phyloP scores from a whole-genome alignment of 2,329 filamentous ascomycete species.

The Aspergillus versicolor region DNA sequence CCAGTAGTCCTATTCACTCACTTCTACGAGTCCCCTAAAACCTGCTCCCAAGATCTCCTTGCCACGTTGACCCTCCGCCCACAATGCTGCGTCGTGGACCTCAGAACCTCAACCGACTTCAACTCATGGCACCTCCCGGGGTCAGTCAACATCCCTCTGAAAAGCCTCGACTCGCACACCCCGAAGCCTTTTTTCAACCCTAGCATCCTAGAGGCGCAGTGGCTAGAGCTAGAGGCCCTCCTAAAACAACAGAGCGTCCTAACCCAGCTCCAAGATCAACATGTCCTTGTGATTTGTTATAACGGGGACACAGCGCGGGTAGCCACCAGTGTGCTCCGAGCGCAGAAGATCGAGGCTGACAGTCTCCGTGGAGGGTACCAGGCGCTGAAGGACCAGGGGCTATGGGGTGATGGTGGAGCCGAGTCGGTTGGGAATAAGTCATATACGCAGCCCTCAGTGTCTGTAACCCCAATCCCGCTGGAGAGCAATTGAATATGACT shows the following conservation, averaged over 20 bases:
- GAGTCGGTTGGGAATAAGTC: slow-evolving; percentile 2
- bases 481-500: slow-evolving; percentile 1
- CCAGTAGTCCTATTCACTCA: slow-evolving; percentile 41
- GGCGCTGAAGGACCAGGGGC: slow-evolving; percentile 27
- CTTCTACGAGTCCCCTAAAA: slow-evolving; percentile 33
- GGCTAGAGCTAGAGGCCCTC: slow-evolving; percentile 47
- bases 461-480: slow-evolving; percentile 5
- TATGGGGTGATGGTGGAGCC: slow-evolving; percentile 22
- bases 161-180: slow-evolving; percentile 30
- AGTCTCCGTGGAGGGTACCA: slow-evolving; percentile 47
- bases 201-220: slow-evolving; percentile 45
- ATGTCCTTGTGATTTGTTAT: slow-evolving; percentile 53
- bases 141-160: slow-evolving; percentile 48
- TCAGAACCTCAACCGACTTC: slow-evolving; percentile 47
- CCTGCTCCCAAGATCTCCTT: slow-evolving; percentile 21
- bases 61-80: slow-evolving; percentile 26
- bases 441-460: slow-evolving; percentile 1
- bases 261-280: slow-evolving; percentile 28
- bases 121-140: slow-evolving; percentile 44
- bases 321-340: slow-evolving; percentile 54
- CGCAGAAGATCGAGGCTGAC: slow-evolving; percentile 49
- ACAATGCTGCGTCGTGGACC: slow-evolving; percentile 44
- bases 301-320: slow-evolving; percentile 56
- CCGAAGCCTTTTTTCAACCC: slow-evolving; percentile 51
- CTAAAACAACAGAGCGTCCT: slow-evolving; percentile 35